Conservation (phyloP, 768 basidiomycete genomes). For the Macrolepiota fuliginosa region DNA sequence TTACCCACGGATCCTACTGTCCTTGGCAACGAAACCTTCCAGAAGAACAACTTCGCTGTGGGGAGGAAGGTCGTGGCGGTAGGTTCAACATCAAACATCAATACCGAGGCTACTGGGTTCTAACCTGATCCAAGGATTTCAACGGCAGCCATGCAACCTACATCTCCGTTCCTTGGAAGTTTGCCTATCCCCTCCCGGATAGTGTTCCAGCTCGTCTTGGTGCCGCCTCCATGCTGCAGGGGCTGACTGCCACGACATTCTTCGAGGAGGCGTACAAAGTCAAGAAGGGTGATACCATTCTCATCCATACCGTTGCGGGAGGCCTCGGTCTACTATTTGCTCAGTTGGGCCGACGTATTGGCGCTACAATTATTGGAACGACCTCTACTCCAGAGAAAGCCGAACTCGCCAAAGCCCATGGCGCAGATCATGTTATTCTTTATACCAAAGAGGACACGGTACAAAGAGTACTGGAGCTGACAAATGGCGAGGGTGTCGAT, state of each 20-base stretch:
- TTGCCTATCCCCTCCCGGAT: constrained; percentile 64
- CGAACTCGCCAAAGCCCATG: constrained; percentile 69
- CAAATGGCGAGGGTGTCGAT: constrained; percentile 78
- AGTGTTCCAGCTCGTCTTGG: constrained; percentile 57
- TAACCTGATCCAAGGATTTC: constrained; percentile 32
- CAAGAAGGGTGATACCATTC: constrained; percentile 72
- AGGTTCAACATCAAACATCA: constrained; percentile 20
- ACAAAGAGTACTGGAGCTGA: constrained; percentile 68
- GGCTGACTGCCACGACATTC: constrained; percentile 74
- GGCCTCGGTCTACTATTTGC: constrained; percentile 73
- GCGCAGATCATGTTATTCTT: constrained; percentile 85
- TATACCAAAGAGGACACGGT: constrained; percentile 77
- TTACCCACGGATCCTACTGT: constrained; percentile 68
- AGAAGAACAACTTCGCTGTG: constrained; percentile 59
- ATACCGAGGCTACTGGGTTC: not conserved
- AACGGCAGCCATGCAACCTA: constrained; percentile 69
- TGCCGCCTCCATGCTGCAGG: constrained; percentile 70
- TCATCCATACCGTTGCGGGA: constrained; percentile 91
- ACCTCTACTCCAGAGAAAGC: constrained; percentile 86
- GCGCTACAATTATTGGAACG: constrained; percentile 91
- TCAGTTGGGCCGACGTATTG: constrained; percentile 68
- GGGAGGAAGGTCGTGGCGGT: constrained; percentile 78
- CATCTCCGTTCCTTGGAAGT: constrained; percentile 60
- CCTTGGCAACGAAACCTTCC: constrained; percentile 57
- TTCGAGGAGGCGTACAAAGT: constrained; percentile 85